Percentiles rank a stretch among this genome's conserved stretches.
These are phyloP conservation scores for Fusarium metavorans DNA, from an alignment of 2,329 filamentous ascomycete genomes.

Conservation along the genomic window DNA sequence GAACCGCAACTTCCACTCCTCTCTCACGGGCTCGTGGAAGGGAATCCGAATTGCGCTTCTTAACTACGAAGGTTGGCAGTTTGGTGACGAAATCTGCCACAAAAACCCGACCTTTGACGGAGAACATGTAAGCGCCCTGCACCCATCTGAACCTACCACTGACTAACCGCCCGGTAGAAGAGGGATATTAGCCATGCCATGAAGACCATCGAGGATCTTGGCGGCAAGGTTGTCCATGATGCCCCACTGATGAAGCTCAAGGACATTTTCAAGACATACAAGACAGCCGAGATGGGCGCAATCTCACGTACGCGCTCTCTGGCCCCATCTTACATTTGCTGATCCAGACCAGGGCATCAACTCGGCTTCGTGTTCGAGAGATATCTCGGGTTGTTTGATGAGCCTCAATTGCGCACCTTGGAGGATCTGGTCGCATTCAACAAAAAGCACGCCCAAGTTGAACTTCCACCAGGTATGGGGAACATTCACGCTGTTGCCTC, in stretches of 20 bases:
- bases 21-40: background rate
- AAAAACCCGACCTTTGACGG: background rate
- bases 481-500: background rate
- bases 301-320: background rate
- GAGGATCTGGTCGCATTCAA: constrained; percentile 15
- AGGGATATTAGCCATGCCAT: background rate
- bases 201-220: background rate
- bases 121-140: background rate
- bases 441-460: constrained; percentile 6
- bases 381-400: constrained; percentile 13
- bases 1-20: background rate
- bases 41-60: constrained; percentile 2
- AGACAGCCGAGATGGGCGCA: background rate
- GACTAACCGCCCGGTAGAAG: background rate
- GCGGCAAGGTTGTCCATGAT: background rate
- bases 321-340: background rate
- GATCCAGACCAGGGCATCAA: background rate
- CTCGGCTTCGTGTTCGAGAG: background rate
- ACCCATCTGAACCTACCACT: background rate
- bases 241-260: background rate
- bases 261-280: background rate
- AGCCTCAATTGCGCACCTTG: constrained; percentile 1
- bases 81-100: background rate
- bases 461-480: constrained; percentile 11
- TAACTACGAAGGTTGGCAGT: constrained; percentile 11